These are phyloP conservation scores for Fraxinus quadrangulata DNA, from an alignment of 257 asterid genomes.

Conservation along the genomic window DNA sequence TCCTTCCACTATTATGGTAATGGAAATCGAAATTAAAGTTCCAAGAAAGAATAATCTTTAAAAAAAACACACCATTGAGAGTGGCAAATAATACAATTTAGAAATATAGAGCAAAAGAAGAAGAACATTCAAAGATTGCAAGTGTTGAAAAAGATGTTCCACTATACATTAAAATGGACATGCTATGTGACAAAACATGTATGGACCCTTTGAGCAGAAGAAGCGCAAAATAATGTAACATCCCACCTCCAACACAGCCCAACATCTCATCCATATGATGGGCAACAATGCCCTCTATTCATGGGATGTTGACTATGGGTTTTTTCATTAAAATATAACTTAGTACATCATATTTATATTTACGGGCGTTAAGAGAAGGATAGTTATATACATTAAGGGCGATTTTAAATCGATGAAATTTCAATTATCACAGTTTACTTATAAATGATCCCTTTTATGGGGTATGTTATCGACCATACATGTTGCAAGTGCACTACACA, in stretches of 20 bases:
- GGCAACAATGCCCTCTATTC: conserved; percentile 41
- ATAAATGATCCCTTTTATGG: too few relatives aligned
- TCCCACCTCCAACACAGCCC: conserved; percentile 49
- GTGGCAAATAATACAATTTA: conserved; percentile 31
- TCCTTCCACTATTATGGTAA: not conserved
- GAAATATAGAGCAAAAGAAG: conserved; percentile 23
- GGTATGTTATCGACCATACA: too few relatives aligned
- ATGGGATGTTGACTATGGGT: conserved; percentile 32
- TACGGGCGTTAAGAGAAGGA: too few relatives aligned
- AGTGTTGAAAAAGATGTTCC: conserved; percentile 44
- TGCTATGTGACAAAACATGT: conserved; percentile 34
- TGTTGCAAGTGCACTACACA: not conserved
- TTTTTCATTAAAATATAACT: conserved; percentile 2
- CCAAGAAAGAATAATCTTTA: not conserved
- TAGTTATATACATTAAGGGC: not conserved
- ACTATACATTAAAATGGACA: conserved; percentile 23
- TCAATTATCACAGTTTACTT: too few relatives aligned
- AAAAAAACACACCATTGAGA: conserved; percentile 17
- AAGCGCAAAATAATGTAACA: conserved; percentile 17
- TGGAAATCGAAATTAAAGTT: conserved; percentile 11
- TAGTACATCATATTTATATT: not conserved
- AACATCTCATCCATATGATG: conserved; percentile 48
- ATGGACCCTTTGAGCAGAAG: conserved; percentile 33
- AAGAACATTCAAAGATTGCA: conserved; percentile 14
- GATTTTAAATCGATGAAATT: not conserved